Evolutionary conservation across 176 grass and related monocot genomes (phyloP), one percentile per base, ranked within the genome.

Genomic region (Bothriochloa decipiens): DNA sequence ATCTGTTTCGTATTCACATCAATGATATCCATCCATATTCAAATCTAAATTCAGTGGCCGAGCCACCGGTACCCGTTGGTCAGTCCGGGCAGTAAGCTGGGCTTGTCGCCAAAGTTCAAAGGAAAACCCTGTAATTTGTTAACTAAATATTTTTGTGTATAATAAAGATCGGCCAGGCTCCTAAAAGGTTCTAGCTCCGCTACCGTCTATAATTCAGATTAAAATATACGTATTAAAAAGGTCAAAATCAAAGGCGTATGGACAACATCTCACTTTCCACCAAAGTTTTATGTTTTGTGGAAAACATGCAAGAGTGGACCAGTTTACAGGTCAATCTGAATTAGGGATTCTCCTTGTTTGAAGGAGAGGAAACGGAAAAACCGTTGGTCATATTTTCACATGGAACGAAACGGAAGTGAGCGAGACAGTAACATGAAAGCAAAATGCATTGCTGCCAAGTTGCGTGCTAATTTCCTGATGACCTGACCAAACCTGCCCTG

Each of bases 361-460:
- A 26, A 72, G 13, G n/a, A 72, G 11, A 25, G 26, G 7, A 14
- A 16, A 32, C 8, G 20, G 11, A n/a, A 28, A 29, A 79, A 22
- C 20, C 27, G 40, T 14, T 65, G 25, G 37, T 41, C 40, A 45
- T 12, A 28, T 20, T 36, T 10, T 27, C 23, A 20, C 55, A 45
- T 45, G 22, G 40, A 32, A n/a, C 60, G 15, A 39, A 42, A 65
- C n/a, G 11, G 17, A 66, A 23, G 62, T 25, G 60, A 63, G 60
- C 23, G 28, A 66, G 61, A 66, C 45, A 79, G 77, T 2, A 9
- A 17, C 28, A 27, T 15, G 41, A 73, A 73, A 45, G n/a, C 25
- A 64, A 26, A 73, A 47, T 28, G 72, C 72, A 28, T 52, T 74
- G 72, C 45, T 74, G 45, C 42, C 16, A 74, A 52, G 26, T 50